These are phyloP conservation scores for Linnemannia zychae DNA, from an alignment of 192 early-diverging fungal species.

Conservation along the genomic window DNA sequence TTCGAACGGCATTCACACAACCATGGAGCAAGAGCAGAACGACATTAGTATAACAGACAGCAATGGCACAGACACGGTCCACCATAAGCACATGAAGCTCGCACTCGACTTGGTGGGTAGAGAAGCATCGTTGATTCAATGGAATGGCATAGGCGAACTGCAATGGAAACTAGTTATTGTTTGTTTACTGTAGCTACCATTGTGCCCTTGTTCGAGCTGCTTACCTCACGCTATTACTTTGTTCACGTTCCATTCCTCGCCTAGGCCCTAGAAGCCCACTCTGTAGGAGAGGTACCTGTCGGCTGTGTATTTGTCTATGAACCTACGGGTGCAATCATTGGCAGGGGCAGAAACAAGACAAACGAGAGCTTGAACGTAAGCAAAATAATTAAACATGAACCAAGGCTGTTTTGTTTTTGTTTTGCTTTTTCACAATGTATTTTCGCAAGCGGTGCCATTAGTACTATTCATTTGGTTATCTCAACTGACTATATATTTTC, in stretches of 20 bases:
- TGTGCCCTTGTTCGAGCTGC: neutral
- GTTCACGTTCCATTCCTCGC: conserved; percentile 6
- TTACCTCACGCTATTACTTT: neutral
- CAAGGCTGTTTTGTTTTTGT: neutral
- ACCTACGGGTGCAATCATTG: conserved; percentile 71
- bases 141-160: neutral
- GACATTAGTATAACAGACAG: neutral
- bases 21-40: neutral
- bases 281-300: conserved; percentile 91
- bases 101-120: conserved; percentile 49
- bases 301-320: conserved; percentile 93
- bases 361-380: conserved; percentile 90
- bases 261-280: conserved; percentile 87
- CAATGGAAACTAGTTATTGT: neutral
- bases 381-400: neutral
- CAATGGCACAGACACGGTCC: conserved; percentile 27
- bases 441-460: neutral
- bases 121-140: neutral
- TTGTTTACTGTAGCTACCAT: neutral
- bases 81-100: conserved; percentile 52
- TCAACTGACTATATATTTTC: neutral
- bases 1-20: neutral
- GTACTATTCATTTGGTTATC: neutral
- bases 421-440: neutral
- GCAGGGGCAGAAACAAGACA: conserved; percentile 88